phyloP scores from a whole-genome alignment of 306 rosid species.

The Cicer yamashitae region DNA sequence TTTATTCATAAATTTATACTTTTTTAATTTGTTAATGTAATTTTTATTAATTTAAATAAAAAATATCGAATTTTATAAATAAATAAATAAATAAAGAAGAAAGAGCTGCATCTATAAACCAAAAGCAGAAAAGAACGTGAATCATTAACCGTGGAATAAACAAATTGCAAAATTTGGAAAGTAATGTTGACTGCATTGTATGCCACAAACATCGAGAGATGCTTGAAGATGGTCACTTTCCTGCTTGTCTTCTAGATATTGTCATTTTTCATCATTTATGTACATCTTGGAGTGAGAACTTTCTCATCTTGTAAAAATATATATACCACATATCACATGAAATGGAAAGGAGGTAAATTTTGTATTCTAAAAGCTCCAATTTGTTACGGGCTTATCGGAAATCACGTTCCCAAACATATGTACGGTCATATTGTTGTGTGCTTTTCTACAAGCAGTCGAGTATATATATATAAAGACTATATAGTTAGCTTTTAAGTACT shows the following conservation, averaged over 20 bases:
- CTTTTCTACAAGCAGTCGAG: not conserved
- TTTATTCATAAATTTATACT: too few relatives aligned
- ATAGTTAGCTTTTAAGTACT: not conserved
- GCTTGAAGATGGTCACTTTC: slow-evolving; percentile 32
- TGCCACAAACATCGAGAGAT: slow-evolving; percentile 28
- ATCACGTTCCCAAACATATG: slow-evolving; percentile 20
- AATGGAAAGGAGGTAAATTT: slow-evolving; percentile 50
- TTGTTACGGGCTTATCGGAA: slow-evolving; percentile 45
- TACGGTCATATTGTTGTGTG: not conserved
- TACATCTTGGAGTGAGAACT: slow-evolving; percentile 38
- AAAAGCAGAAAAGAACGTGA: not conserved
- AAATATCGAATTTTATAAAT: not conserved
- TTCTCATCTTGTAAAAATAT: slow-evolving; percentile 54
- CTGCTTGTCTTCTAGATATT: slow-evolving; percentile 32
- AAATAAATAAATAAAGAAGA: not conserved
- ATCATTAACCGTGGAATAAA: too few relatives aligned
- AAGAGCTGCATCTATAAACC: not conserved
- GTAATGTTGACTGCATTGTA: slow-evolving; percentile 44
- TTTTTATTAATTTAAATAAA: too few relatives aligned
- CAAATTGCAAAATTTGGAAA: not conserved
- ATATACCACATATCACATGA: slow-evolving; percentile 37
- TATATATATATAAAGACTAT: not conserved
- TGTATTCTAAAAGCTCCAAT: slow-evolving; percentile 47
- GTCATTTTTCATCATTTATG: not conserved
- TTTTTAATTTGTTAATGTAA: too few relatives aligned